phyloP scores from a whole-genome alignment of 306 rosid genomes.

The Amphicarpaea edgeworthii region DNA sequence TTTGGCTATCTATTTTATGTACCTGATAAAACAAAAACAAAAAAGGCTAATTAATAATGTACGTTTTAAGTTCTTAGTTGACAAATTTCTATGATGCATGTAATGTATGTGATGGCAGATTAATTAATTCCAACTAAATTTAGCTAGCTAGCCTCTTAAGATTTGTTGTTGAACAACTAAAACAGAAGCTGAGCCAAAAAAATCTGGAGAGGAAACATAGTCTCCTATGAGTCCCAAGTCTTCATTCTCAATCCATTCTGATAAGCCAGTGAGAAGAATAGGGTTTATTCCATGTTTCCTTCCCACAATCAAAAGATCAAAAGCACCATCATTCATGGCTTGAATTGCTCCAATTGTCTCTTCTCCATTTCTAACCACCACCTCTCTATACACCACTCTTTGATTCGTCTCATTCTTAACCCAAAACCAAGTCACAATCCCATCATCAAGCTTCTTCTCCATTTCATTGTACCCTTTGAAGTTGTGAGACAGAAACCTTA shows the following conservation, averaged over 20 bases:
- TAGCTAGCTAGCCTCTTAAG: conserved; percentile 61
- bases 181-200: conserved; percentile 64
- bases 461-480: conserved; percentile 59
- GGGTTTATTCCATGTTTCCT: conserved; percentile 84
- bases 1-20: not conserved
- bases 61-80: conserved; percentile 1
- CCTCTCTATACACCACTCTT: conserved; percentile 67
- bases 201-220: conserved; percentile 74
- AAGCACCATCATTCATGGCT: conserved; percentile 53
- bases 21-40: no score
- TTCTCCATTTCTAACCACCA: conserved; percentile 70
- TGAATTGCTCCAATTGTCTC: conserved; percentile 67
- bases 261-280: conserved; percentile 58
- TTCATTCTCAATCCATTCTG: conserved; percentile 66
- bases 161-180: conserved; percentile 80
- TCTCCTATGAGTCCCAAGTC: conserved; percentile 85
- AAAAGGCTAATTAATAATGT: no score
- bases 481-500: conserved; percentile 63
- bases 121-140: no score
- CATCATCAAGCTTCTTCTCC: conserved; percentile 93
- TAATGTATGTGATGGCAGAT: no score
- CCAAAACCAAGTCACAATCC: conserved; percentile 85
- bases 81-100: conserved; percentile 12
- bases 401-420: conserved; percentile 75
- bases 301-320: conserved; percentile 77